These are phyloP conservation scores for Sphenostylis stenocarpa DNA, from an alignment of 306 rosid genomes.

Conservation along the genomic window DNA sequence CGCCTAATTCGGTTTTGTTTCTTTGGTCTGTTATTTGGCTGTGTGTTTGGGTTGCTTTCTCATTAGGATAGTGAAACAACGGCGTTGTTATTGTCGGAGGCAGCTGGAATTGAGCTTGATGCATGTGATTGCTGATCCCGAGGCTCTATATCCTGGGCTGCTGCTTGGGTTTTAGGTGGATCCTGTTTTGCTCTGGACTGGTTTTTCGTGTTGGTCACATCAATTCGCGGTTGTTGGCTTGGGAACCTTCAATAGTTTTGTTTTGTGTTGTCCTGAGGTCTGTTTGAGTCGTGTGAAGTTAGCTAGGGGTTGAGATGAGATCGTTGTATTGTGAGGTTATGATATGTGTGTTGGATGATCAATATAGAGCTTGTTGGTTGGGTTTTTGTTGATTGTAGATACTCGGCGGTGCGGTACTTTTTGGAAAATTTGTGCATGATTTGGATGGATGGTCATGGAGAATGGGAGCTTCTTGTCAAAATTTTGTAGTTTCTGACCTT, in stretches of 20 bases:
- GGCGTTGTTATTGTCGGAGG: not conserved
- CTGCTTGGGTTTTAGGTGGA: conserved; percentile 18
- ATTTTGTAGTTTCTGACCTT: not conserved
- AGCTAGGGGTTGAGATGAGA: conserved; percentile 19
- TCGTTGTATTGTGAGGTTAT: conserved; percentile 20
- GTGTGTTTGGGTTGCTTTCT: not conserved
- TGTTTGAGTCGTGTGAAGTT: conserved; percentile 22
- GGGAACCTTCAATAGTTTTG: not conserved
- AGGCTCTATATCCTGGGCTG: not conserved
- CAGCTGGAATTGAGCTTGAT: conserved; percentile 28
- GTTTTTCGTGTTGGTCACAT: conserved; percentile 13
- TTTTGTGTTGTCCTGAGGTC: not conserved
- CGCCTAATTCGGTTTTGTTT: not conserved
- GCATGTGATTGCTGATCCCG: not conserved
- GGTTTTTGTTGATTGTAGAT: not conserved
- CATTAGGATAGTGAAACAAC: not conserved
- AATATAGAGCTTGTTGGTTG: not conserved
- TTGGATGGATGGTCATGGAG: conserved; percentile 15
- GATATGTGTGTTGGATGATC: conserved; percentile 13
- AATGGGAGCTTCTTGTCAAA: not conserved
- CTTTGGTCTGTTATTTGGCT: not conserved
- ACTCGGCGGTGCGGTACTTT: not conserved
- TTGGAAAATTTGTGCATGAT: conserved; percentile 1
- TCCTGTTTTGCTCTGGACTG: conserved; percentile 13
- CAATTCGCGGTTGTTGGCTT: not conserved